Percentiles rank a stretch among this genome's conserved stretches.
Conservation (phyloP, 768 basidiomycete genomes). For the Strobilomyces confusus region DNA sequence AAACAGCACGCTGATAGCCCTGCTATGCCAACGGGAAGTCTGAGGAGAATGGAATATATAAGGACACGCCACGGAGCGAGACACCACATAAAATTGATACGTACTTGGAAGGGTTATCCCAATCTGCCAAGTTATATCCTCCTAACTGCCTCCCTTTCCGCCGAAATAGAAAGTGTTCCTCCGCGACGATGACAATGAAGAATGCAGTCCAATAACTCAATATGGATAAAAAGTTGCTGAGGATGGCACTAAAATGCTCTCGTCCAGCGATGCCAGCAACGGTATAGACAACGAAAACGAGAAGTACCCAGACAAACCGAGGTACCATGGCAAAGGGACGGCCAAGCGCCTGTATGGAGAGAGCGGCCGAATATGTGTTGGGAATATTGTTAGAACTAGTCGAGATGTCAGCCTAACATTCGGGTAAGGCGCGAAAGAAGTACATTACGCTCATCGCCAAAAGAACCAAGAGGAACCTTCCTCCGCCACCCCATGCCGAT, state of each 20-base stretch:
- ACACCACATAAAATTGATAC: neutral
- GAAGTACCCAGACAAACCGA: constrained; percentile 43
- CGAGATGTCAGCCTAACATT: neutral
- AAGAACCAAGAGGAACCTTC: constrained; percentile 39
- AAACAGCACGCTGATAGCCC: constrained; percentile 44
- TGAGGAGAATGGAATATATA: constrained; percentile 8
- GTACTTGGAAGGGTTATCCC: constrained; percentile 39
- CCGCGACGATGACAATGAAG: constrained; percentile 42
- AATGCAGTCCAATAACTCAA: constrained; percentile 46
- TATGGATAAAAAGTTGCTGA: constrained; percentile 41
- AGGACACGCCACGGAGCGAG: neutral
- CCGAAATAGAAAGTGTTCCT: constrained; percentile 48
- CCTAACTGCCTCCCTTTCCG: constrained; percentile 36
- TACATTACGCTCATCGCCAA: constrained; percentile 42
- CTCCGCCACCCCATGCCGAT: constrained; percentile 41
- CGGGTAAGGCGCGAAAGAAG: constrained; percentile 6
- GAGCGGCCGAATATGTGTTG: constrained; percentile 44
- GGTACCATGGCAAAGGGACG: constrained; percentile 42
- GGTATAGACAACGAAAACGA: constrained; percentile 38
- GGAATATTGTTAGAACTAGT: constrained; percentile 38
- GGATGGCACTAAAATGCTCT: constrained; percentile 41
- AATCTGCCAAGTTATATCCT: constrained; percentile 50
- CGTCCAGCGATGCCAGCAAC: constrained; percentile 40
- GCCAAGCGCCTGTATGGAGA: constrained; percentile 43
- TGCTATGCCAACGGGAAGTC: constrained; percentile 46